Percentiles rank a stretch among this genome's conserved stretches.
These are phyloP conservation scores for Torulaspora globosa DNA, from an alignment of 1,139 yeast species.

Conservation along the genomic window DNA sequence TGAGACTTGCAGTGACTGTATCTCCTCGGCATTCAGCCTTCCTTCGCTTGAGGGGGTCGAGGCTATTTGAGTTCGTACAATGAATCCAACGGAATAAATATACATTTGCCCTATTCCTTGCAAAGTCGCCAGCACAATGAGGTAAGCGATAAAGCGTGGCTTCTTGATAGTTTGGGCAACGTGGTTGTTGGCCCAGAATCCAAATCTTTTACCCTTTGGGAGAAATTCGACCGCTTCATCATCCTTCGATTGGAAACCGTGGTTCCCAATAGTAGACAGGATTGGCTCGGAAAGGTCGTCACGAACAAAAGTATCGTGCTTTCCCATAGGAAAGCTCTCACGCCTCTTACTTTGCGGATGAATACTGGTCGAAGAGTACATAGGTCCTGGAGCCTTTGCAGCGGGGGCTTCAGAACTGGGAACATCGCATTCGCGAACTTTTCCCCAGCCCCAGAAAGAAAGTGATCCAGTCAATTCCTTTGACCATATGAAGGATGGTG, in stretches of 20 bases:
- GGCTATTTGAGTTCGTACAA: conserved; percentile 51
- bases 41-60: conserved; percentile 32
- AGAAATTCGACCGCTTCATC: conserved; percentile 1
- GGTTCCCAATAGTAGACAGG: neutral
- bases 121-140: conserved; percentile 53
- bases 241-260: neutral
- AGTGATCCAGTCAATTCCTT: conserved; percentile 26
- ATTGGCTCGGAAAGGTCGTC: conserved; percentile 4
- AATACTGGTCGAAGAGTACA: conserved; percentile 10
- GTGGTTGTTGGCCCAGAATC: conserved; percentile 19
- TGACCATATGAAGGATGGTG: conserved; percentile 25
- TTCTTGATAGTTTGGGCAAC: conserved; percentile 19
- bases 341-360: conserved; percentile 9
- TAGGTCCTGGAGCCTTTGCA: neutral
- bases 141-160: conserved; percentile 46
- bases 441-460: conserved; percentile 30
- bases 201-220: neutral
- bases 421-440: conserved; percentile 16
- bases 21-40: conserved; percentile 36
- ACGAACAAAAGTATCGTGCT: conserved; percentile 11
- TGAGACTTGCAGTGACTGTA: conserved; percentile 71
- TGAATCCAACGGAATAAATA: conserved; percentile 69
- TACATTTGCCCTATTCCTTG: conserved; percentile 79
- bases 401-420: neutral
- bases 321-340: conserved; percentile 7